Conservation (phyloP, 2,329 filamentous ascomycete species). For the Chalara sp. region DNA sequence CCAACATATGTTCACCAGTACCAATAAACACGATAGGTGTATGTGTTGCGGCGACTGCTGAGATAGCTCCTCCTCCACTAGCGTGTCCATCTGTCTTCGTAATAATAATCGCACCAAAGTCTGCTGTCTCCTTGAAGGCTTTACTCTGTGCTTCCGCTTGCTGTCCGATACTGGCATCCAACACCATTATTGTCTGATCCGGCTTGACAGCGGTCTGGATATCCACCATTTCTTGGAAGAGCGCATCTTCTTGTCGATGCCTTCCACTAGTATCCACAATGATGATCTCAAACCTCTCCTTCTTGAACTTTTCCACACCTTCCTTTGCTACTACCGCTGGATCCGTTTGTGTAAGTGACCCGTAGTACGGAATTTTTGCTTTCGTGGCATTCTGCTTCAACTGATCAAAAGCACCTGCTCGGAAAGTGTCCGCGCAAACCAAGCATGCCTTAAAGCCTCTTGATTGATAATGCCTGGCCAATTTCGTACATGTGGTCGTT, state of each 20-base stretch:
- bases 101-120: conserved; percentile 97
- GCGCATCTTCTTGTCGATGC: conserved; percentile 87
- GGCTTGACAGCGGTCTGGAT: conserved; percentile 87
- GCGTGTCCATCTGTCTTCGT: conserved; percentile 98
- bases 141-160: conserved; percentile 90
- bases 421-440: conserved; percentile 97
- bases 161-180: conserved; percentile 94
- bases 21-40: conserved; percentile 98
- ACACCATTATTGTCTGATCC: conserved; percentile 96
- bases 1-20: conserved; percentile 94
- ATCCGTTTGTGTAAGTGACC: conserved; percentile 92
- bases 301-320: conserved; percentile 98
- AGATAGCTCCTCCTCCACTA: conserved; percentile 93
- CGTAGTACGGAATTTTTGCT: conserved; percentile 98
- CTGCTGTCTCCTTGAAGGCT: conserved; percentile 94
- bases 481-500: conserved; percentile 95
- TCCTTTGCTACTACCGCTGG: conserved; percentile 90
- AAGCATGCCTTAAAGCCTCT: conserved; percentile 88
- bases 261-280: conserved; percentile 96
- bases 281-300: conserved; percentile 96
- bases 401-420: conserved; percentile 96
- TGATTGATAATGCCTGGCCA: conserved; percentile 90
- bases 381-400: conserved; percentile 98
- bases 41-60: conserved; percentile 89
- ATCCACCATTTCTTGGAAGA: conserved; percentile 97